Conservation (phyloP, 768 basidiomycete genomes). For the Phylloporus sp. region DNA sequence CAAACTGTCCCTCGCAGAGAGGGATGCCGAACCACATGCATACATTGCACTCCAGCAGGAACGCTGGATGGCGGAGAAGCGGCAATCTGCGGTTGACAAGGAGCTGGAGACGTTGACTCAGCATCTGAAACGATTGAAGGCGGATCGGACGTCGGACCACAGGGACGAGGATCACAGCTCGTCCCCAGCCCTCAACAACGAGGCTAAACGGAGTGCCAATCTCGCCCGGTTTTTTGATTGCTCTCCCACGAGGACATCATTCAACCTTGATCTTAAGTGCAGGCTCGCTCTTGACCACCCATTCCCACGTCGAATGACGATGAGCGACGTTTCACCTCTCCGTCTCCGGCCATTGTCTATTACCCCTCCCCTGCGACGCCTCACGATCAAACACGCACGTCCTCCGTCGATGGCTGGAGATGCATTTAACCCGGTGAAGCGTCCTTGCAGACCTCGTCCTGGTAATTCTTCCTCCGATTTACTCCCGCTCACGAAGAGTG, state of each 20-base stretch:
- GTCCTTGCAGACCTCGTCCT: constrained; percentile 23
- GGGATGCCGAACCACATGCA: constrained; percentile 35
- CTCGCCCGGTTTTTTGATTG: constrained; percentile 36
- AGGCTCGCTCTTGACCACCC: constrained; percentile 25
- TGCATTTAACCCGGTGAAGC: constrained; percentile 27
- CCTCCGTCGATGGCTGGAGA: constrained; percentile 26
- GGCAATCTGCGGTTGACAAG: constrained; percentile 34
- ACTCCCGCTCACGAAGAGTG: constrained; percentile 12
- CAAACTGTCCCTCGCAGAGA: constrained; percentile 35
- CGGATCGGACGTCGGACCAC: constrained; percentile 20
- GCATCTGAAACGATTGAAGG: constrained; percentile 33
- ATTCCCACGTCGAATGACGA: constrained; percentile 33
- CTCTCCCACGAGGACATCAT: constrained; percentile 33
- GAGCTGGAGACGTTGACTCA: constrained; percentile 36
- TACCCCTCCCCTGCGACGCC: constrained; percentile 25
- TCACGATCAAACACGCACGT: constrained; percentile 25
- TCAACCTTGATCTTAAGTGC: constrained; percentile 32
- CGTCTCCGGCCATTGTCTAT: constrained; percentile 30
- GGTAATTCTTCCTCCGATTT: constrained; percentile 16
- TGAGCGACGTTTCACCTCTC: constrained; percentile 34
- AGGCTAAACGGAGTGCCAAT: constrained; percentile 34
- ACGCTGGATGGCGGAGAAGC: constrained; percentile 50
- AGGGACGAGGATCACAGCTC: constrained; percentile 15
- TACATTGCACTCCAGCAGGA: constrained; percentile 41
- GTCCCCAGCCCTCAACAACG: constrained; percentile 17